These are phyloP conservation scores for Candida sp. DNA, from an alignment of 1,139 yeast genomes.

Conservation along the genomic window DNA sequence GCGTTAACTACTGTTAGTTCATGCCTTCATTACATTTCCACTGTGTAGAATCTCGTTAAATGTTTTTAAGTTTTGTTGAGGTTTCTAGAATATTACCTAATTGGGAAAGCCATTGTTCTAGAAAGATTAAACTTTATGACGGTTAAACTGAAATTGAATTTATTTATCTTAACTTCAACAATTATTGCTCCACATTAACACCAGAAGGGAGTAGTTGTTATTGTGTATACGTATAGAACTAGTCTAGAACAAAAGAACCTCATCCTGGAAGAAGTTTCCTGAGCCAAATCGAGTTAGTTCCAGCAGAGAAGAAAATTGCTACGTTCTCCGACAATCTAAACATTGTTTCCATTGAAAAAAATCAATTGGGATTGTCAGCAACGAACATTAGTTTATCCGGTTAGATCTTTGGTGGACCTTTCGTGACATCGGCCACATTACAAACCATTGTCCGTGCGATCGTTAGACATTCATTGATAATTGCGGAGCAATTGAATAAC, in stretches of 20 bases:
- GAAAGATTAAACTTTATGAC: neutral
- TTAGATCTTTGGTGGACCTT: too few species aligned
- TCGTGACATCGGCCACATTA: too few species aligned
- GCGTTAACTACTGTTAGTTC: too few species aligned
- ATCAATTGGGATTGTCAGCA: too few species aligned
- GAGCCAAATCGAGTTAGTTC: neutral
- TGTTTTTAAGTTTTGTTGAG: neutral
- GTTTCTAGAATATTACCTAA: constrained; percentile 1
- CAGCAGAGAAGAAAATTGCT: neutral
- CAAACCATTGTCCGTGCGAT: too few species aligned
- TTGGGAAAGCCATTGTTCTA: neutral
- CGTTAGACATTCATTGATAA: too few species aligned
- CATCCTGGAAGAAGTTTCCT: neutral
- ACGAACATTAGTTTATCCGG: too few species aligned
- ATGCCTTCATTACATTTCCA: too few species aligned
- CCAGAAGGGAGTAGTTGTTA: neutral
- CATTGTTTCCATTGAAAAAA: too few species aligned
- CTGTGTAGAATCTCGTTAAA: neutral
- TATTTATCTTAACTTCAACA: neutral
- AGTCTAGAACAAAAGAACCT: neutral
- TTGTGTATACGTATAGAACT: neutral
- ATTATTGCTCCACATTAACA: neutral
- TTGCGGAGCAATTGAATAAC: too few species aligned
- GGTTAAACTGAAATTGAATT: neutral
- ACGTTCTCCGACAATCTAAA: neutral